A percentile compares a stretch with the other conserved stretches of the same genome.
Evolutionary conservation across 2,329 filamentous ascomycete genomes (phyloP).

Genomic region (Colletotrichum spinosum): DNA sequence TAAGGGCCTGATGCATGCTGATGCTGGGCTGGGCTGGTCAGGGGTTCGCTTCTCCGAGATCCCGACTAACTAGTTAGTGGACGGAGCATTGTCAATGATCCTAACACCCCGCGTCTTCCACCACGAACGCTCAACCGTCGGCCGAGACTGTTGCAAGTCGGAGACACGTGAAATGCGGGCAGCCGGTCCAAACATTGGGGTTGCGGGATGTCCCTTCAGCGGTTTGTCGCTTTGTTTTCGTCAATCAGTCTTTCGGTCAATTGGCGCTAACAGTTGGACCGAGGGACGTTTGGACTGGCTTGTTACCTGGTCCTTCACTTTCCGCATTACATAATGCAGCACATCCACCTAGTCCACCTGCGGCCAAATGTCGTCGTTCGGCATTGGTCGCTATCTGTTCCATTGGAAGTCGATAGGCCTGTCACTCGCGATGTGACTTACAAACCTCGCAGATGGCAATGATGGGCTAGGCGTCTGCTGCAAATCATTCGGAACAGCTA

Average conservation of each 20-base stretch:
- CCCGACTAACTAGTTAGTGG: slow-evolving; percentile 26
- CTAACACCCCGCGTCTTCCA: slow-evolving; percentile 33
- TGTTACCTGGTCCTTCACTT: no score
- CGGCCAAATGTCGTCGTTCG: slow-evolving; percentile 18
- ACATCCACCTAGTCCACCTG: not conserved
- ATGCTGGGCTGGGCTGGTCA: slow-evolving; percentile 25
- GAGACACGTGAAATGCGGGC: slow-evolving; percentile 33
- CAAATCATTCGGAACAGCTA: no score
- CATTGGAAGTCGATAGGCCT: no score
- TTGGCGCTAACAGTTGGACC: slow-evolving; percentile 17
- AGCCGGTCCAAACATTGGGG: slow-evolving; percentile 7
- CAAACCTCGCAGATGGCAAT: no score
- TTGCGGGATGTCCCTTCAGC: slow-evolving; percentile 4
- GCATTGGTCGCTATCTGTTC: not conserved
- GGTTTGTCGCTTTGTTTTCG: slow-evolving; percentile 10
- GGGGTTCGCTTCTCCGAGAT: slow-evolving; percentile 35
- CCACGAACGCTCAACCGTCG: slow-evolving; percentile 11
- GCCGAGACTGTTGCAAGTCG: slow-evolving; percentile 6
- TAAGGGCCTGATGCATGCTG: slow-evolving; percentile 21
- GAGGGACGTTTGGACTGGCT: slow-evolving; percentile 11
- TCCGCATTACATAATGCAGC: not conserved
- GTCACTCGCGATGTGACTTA: no score
- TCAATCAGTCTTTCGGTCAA: slow-evolving; percentile 20
- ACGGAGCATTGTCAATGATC: no score
- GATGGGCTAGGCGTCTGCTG: no score